Evolutionary conservation across 345 rosid genomes (phyloP).

Genomic region (Sisymbrium altissimum): DNA sequence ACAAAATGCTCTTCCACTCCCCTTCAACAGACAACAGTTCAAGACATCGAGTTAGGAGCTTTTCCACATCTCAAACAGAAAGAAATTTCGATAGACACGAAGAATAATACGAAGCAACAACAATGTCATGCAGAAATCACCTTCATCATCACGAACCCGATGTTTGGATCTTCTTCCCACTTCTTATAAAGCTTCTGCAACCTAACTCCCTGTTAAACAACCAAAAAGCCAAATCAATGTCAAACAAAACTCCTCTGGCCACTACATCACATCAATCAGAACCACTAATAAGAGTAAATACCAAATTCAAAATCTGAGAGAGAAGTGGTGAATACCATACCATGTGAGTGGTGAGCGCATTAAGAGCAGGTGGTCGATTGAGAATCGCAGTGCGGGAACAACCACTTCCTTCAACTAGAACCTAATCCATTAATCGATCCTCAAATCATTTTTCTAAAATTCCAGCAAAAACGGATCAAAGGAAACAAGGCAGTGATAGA

Average conservation of each 20-base stretch:
- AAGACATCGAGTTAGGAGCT: neutral
- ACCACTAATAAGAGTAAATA: too few relatives aligned
- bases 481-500: too few relatives aligned
- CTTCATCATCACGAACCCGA: constrained; percentile 80
- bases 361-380: constrained; percentile 76
- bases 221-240: too few relatives aligned
- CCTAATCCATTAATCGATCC: constrained; percentile 35
- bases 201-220: constrained; percentile 57
- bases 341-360: constrained; percentile 75
- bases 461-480: neutral
- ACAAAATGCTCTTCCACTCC: constrained; percentile 93
- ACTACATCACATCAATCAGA: neutral
- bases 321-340: too few relatives aligned
- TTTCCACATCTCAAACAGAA: neutral
- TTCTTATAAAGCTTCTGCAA: constrained; percentile 62
- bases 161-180: constrained; percentile 83
- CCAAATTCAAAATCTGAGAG: too few relatives aligned
- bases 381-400: constrained; percentile 75
- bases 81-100: neutral
- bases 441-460: neutral
- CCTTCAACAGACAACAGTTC: constrained; percentile 57
- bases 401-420: constrained; percentile 67
- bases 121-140: too few relatives aligned
- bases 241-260: too few relatives aligned
- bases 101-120: too few relatives aligned